Base-by-base conservation (phyloP, 768 basidiomycete species). In the Lactarius sp. region DNA sequence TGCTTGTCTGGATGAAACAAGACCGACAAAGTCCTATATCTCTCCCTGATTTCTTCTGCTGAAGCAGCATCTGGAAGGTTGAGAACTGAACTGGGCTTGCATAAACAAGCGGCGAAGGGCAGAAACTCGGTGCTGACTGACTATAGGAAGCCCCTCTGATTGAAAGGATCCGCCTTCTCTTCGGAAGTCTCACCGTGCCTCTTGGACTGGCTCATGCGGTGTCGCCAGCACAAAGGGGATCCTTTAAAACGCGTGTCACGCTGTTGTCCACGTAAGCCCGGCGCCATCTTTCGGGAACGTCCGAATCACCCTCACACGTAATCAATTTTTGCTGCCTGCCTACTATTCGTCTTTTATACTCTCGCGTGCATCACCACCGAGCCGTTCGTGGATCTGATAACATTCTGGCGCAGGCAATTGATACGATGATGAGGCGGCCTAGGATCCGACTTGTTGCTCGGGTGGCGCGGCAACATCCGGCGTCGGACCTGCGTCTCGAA, bases 1-100 rank as follows among this genome's bases (percentile, higher is more conserved):
- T 93, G 89, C 71, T 87, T 88, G 79, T 96, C 92, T 0, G 92
- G 92, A 69, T 96, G 92, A 66, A 90, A 92, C 20, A 87, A 75
- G 34, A 93, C 80, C 4, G 92, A 92, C 33, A 94, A 73, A 6
- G 82, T 72, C 47, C 83, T 78, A 72, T 92, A 89, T 41, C 85
- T 79, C 60, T 92, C 90, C 54, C 89, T 80, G 63, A 94, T 86
- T 69, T 92, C 88, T 53, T 77, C 76, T 61, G 83, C 80, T 2
- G 85, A 82, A 0, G 90, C 88, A 5, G 80, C 78, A 55, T 74
- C 79, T 16, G 85, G 80, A 53, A 94, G 73, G 70, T 93, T 93
- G 50, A 93, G 80, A 41, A 92, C 80, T 9, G 86, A 76, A 72
- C 88, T 86, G 62, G 42, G 54, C 20, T 61, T 22, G 18, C 37